Percentiles rank a stretch among this genome's conserved stretches.
Evolutionary conservation across 179 eudicot genomes (phyloP).

Genomic region (Patellifolia procumbens): DNA sequence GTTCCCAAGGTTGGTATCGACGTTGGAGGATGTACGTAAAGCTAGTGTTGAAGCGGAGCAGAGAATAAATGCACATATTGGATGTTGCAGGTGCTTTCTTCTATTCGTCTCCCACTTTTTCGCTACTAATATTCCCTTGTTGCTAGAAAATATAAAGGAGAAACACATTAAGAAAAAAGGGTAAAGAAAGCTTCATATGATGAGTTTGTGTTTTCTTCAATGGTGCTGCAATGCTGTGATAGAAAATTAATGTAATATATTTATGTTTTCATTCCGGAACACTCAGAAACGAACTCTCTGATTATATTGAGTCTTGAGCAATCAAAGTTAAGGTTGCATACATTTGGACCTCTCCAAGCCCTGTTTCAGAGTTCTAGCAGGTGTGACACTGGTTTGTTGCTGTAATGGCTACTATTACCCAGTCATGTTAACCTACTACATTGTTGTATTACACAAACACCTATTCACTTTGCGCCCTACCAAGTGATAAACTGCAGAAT

Average conservation of each 20-base stretch:
- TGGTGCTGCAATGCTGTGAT: not conserved
- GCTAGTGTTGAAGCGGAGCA: slow-evolving; percentile 90
- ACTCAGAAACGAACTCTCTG: not conserved
- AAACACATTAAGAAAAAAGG: not conserved
- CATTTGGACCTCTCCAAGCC: too few species aligned
- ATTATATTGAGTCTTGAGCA: not conserved
- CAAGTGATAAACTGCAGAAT: too few species aligned
- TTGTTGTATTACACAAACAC: too few species aligned
- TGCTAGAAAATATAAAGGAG: not conserved
- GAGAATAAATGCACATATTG: slow-evolving; percentile 60
- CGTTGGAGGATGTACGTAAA: slow-evolving; percentile 73
- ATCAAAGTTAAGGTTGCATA: not conserved
- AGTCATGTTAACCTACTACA: too few species aligned
- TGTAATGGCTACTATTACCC: too few species aligned
- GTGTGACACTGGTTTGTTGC: too few species aligned
- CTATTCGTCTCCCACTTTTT: slow-evolving; percentile 1
- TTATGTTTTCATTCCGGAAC: not conserved
- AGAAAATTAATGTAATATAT: not conserved
- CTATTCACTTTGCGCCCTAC: too few species aligned
- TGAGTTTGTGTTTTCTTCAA: not conserved
- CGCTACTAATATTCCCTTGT: not conserved
- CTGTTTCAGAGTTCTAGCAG: too few species aligned
- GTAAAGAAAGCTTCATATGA: not conserved
- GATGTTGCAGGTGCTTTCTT: slow-evolving; percentile 66
- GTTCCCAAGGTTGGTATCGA: slow-evolving; percentile 71